Evolutionary conservation across 441 rosid genomes (phyloP).

Genomic region (Iberis amara): DNA sequence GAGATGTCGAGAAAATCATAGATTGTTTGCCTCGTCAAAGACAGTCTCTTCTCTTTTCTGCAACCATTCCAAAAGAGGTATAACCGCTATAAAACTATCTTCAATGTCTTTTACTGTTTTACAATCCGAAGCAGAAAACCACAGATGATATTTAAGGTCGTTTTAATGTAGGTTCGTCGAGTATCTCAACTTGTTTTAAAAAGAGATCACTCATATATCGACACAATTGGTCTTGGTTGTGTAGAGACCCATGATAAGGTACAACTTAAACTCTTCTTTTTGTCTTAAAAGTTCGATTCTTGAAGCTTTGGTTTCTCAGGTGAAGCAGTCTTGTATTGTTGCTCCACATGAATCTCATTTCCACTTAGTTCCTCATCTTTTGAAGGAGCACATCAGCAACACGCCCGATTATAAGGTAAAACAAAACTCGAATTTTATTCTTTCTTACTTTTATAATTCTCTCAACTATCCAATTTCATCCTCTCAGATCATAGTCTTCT

Average conservation of each 20-base stretch:
- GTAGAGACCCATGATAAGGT: conserved; percentile 87
- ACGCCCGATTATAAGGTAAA: conserved; percentile 76
- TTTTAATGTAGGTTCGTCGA: conserved; percentile 70
- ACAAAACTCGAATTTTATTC: not conserved
- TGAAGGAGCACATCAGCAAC: conserved; percentile 58
- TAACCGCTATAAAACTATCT: conserved; percentile 9
- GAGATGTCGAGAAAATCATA: conserved; percentile 82
- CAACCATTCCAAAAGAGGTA: conserved; percentile 93
- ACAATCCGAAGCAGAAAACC: no score
- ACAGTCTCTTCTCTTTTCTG: conserved; percentile 83
- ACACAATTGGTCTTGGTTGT: conserved; percentile 72
- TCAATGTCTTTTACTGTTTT: not conserved
- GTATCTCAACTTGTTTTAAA: conserved; percentile 87
- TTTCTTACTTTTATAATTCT: not conserved
- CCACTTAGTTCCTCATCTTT: conserved; percentile 56
- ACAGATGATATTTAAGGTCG: not conserved
- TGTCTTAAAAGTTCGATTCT: conserved; percentile 8
- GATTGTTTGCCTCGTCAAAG: conserved; percentile 81
- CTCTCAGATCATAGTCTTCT: conserved; percentile 77
- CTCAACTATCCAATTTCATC: conserved; percentile 19
- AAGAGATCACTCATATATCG: conserved; percentile 70
- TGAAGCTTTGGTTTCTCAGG: conserved; percentile 39
- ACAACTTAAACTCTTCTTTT: not conserved
- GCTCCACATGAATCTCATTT: conserved; percentile 76
- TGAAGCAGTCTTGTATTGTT: conserved; percentile 65